Base-by-base conservation (phyloP, 225 moss, liverwort and hornwort genomes). In the Bryoerythrophyllum caledonicum region DNA sequence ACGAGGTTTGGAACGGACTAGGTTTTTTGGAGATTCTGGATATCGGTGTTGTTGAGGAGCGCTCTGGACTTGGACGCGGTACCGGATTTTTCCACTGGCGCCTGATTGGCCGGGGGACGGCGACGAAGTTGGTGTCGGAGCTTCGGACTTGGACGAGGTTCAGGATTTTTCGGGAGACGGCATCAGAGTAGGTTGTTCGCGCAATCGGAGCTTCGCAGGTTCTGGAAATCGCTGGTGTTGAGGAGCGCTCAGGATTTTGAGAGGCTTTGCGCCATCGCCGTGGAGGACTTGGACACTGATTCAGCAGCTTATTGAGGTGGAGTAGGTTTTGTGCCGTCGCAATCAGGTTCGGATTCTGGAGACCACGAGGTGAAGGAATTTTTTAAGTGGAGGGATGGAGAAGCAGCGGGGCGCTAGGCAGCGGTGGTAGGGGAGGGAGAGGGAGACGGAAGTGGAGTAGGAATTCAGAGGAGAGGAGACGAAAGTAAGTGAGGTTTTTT, bases 341-440 rank as follows among this genome's bases (percentile, higher is more conserved):
- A 49, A 49, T 49, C 49, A 19, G 49, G 17, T 55, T 55, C 10
- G 10, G 52, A n/a, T 53, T 53, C 8, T 53, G 52, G 52, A 21
- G 21, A 23, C 11, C 23, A 23, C 41, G 74, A 74, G 63, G 63
- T 53, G 6, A 11, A 53, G 55, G 12, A 28, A 75, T 75, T 38
- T 58, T 49, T 28, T 28, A 9, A 14, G 35, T 63, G 44, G 9
- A 67, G 67, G 46, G 32, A 85, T 85, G 81, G 79, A 79, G 79
- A 85, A 76, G 76, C 64, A 26, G 52, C 63, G 81, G 26, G 68
- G 80, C 3, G 80, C 72, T 52, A 57, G 81, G 72, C 78, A 78
- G 78, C 78, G 85, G 66, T 78, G 74, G 78, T 81, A 71, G 26
- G 76, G 52, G 60, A 65, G 27, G 60, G 54, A 60, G 71, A 67